Base-by-base conservation (phyloP, 2,329 filamentous ascomycete genomes). In the Pseudocercospora crystallina region DNA sequence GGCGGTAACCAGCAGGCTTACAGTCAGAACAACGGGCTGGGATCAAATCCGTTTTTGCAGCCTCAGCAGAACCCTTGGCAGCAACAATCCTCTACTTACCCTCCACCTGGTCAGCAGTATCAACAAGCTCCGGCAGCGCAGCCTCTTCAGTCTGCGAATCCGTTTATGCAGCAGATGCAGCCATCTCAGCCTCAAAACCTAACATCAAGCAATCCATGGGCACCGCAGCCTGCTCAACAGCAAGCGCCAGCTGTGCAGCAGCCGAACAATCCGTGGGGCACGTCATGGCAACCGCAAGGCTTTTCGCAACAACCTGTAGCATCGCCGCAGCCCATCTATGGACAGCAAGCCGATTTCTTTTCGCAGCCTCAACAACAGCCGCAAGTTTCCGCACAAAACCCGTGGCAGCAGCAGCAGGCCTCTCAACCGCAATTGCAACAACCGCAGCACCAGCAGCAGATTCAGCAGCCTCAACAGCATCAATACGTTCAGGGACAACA, bases 141-240 rank as follows among this genome's bases (percentile, higher is more conserved):
- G 68, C 68, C 89, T 29, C 80, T 81, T 57, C 81, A 85, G 60
- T 82, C 55, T 5, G 55, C 55, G 29, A 66, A 66, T 38, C 63
- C 64, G 1, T 78, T 78, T 57, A 60, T 78, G 14, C 71, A 72
- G 46, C 68, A 53, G 40, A 55, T 55, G 34, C 65, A 66, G 31
- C 53, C 53, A 36, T 14, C 47, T 3, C 47, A 54, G 33, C 41
- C 70, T 39, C 74, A 77, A 51, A 68, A 69, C 32, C 72, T 75
- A 38, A 61, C 68, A 10, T 59, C 72, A 8, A 61, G 54, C 33
- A 74, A 75, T 60, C 71, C 72, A 2, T 75, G 73, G 60, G 68
- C 68, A 34, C 68, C 56, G 37, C 56, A 56, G 42, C 17, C 26
- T 12, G 32, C 50, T n/a, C 53, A 57, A 34, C 57, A 59, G 34